Evolutionary conservation across 2,329 filamentous ascomycete genomes (phyloP), one percentile per base, ranked within the genome.

Genomic region (Fusarium euwallaceae): DNA sequence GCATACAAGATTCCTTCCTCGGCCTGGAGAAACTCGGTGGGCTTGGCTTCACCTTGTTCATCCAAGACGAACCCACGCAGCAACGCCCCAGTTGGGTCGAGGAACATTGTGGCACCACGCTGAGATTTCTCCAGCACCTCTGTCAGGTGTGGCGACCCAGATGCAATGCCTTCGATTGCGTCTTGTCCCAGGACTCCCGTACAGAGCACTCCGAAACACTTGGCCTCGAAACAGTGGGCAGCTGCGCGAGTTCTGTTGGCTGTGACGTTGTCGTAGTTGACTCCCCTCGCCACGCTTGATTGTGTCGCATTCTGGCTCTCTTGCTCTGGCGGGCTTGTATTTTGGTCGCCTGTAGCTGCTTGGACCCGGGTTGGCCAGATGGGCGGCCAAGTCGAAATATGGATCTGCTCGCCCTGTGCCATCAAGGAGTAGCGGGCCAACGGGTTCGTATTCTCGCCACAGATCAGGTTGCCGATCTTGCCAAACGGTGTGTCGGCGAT

Each of bases 381-480:
- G 0, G 87, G 83, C 4, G 88, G 89, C 88, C 88, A 90, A 0
- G 85, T 86, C 0, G 86, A 87, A 20, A 90, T 86, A 76, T 90
- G 88, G 17, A 90, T 77, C 69, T 90, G 86, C 73, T 90, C 87
- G 2, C 86, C 86, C 71, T 90, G 87, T 0, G 87, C 85, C 81
- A 89, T 89, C 4, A 90, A 77, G 1, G 83, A 73, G 73, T 87
- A 90, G 12, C 87, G 79, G 2, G 88, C 88, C 0, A 90, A 76
- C 0, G 88, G 88, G 69, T 90, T 90, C 0, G 87, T 90, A 61
- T 90, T 90, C 78, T 90, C 88, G 4, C 88, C 88, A 71, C 88
- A 90, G 14, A 90, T 89, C 8, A 90, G 76, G 4, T 79, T 81
- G 1, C 87, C 88, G 10, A 90, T 83, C 62, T 83, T 86, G 3